Evolutionary conservation across 208 protist species (phyloP).

Genomic region (Trypanosoma melophagium): DNA sequence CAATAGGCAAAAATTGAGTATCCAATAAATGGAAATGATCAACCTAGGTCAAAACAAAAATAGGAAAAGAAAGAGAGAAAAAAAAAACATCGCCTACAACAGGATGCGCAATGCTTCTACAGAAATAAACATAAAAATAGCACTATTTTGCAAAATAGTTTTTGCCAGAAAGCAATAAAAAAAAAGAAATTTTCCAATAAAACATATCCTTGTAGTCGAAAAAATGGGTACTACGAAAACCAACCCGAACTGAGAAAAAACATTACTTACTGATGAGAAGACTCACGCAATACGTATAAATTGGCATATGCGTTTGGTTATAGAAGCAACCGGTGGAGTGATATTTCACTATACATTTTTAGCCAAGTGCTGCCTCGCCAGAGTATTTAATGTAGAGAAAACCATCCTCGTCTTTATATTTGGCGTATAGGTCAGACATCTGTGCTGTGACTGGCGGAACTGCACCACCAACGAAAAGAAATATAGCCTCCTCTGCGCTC

Average conservation of each 20-base stretch:
- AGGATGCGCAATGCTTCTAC: too few species aligned
- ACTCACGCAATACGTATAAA: background rate
- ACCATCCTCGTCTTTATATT: slow-evolving; percentile 93
- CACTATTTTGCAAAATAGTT: too few species aligned
- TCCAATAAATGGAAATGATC: background rate
- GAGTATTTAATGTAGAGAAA: slow-evolving; percentile 90
- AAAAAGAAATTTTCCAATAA: too few species aligned
- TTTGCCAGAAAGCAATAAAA: too few species aligned
- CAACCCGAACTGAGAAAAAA: too few species aligned
- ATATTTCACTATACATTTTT: background rate
- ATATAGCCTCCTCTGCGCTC: slow-evolving; percentile 90
- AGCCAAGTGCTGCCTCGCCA: slow-evolving; percentile 91
- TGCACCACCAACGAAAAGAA: slow-evolving; percentile 92
- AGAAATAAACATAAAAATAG: too few species aligned
- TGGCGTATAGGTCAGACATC: slow-evolving; percentile 72
- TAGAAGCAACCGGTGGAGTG: too few species aligned
- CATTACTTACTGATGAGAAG: too few species aligned
- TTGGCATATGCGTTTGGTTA: background rate
- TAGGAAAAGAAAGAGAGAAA: background rate
- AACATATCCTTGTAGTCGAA: too few species aligned
- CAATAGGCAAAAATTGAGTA: background rate
- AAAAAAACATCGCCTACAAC: background rate
- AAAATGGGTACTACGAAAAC: too few species aligned
- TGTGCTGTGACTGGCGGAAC: slow-evolving; percentile 75
- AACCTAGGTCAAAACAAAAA: background rate